Evolutionary conservation across 352 stramenopile species (phyloP), one percentile per base, ranked within the genome.

Genomic region (Globisporangium barbulae): DNA sequence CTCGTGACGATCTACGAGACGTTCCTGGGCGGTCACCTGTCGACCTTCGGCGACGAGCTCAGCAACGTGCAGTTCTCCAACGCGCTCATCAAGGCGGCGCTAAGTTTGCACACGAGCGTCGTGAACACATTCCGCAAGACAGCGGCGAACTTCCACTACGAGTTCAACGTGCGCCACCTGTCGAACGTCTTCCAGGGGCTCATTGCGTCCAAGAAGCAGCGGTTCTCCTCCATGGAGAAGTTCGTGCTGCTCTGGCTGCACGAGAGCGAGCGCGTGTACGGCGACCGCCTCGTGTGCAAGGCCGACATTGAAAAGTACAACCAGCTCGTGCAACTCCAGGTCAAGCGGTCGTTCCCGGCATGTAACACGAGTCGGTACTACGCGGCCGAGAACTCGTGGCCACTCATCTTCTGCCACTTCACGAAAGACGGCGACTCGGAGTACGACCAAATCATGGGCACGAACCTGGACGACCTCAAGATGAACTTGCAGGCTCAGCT

Each of bases 91-190:
- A 97, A 98, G 65, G 96, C 89, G 7, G 94, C 96, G 7, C 68
- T 99, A 37, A 95, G 85, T 39, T 73, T 99, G 15, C 96, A 99
- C 63, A 83, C 82, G 45, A 90, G 86, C 31, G 90, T 98, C 28
- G 83, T 93, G 19, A 79, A 89, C 44, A 97, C 89, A 13, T 96
- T 99, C 73, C 80, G 90, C n/a, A 98, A 98, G 70, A 98, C 94
- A 0, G 95, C 96, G 4, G 84, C 86, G 6, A 99, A 99, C 66
- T 99, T 99, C 67, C 96, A 99, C 78, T 99, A 99, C 75, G 94
- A 99, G 75, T 99, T 99, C 71, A 98, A 98, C 57, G 96, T 99
- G 47, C 90, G 96, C 5, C 91, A 99, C 69, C 79, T 99, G 31
- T 96, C 83, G 39, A 98, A 98, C 62, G 91, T 99, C 0, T 99